Percentiles rank a stretch among this genome's conserved stretches.
Evolutionary conservation across 768 basidiomycete genomes (phyloP).

Genomic region (Auriscalpium vulgare): DNA sequence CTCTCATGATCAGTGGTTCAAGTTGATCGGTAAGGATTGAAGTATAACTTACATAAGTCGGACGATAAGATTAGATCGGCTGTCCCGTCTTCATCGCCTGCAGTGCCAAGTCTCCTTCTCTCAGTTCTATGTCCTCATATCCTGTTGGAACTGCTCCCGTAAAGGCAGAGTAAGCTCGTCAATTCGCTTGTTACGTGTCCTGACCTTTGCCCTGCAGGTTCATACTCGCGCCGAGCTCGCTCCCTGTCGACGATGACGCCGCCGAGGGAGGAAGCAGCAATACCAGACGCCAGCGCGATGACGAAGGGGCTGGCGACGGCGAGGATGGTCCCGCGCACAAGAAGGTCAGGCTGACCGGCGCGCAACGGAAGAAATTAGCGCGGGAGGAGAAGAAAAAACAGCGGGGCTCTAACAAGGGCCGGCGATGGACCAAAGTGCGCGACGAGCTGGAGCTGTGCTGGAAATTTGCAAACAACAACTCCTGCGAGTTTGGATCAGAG

Average conservation of each 20-base stretch:
- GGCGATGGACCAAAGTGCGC: slow-evolving; percentile 67
- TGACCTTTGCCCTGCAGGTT: slow-evolving; percentile 27
- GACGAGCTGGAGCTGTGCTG: slow-evolving; percentile 84
- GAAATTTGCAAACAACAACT: slow-evolving; percentile 59
- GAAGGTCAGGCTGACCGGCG: slow-evolving; percentile 22
- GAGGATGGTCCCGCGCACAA: slow-evolving; percentile 19
- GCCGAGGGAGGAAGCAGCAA: slow-evolving; percentile 52
- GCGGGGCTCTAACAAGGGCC: slow-evolving; percentile 76
- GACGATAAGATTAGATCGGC: no score
- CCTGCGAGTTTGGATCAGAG: slow-evolving; percentile 67
- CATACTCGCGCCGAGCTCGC: slow-evolving; percentile 7
- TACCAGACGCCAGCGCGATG: slow-evolving; percentile 15
- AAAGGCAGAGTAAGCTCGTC: slow-evolving; percentile 38
- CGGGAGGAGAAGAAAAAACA: slow-evolving; percentile 68
- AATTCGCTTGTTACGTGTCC: slow-evolving; percentile 20
- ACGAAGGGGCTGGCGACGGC: slow-evolving; percentile 1
- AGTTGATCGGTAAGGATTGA: no score
- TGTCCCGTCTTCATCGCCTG: no score
- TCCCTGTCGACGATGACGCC: slow-evolving; percentile 44
- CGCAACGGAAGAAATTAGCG: slow-evolving; percentile 36
- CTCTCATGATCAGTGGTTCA: no score
- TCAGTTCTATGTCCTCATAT: no score
- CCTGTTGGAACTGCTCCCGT: slow-evolving; percentile 44
- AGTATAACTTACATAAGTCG: no score
- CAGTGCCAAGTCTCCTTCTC: no score